Evolutionary conservation across 139 green algal genomes (phyloP), one percentile per base, ranked within the genome.

Genomic region (Limnomonas spitsbergensis): DNA sequence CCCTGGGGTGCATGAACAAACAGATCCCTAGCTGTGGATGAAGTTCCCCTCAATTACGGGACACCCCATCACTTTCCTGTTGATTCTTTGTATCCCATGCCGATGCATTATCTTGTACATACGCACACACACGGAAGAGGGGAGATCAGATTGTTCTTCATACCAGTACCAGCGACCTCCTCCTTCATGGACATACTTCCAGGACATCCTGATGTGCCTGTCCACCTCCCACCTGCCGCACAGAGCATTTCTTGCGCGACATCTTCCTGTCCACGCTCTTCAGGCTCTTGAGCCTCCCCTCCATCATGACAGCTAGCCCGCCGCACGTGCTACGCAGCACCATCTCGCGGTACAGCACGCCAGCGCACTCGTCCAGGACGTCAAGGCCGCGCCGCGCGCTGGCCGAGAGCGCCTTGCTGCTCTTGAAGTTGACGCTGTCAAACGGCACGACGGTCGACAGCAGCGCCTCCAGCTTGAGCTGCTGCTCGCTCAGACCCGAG

Each of bases 181-280:
- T n/a, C n/a, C n/a, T n/a, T n/a, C n/a, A n/a, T n/a, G n/a, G n/a
- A n/a, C n/a, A n/a, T n/a, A n/a, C n/a, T n/a, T n/a, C n/a, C n/a
- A n/a, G n/a, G n/a, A n/a, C n/a, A n/a, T n/a, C n/a, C n/a, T n/a
- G n/a, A n/a, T n/a, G n/a, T n/a, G n/a, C n/a, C n/a, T n/a, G n/a
- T n/a, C n/a, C n/a, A n/a, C n/a, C n/a, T n/a, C n/a, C 7, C 61
- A 72, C 61, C 61, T 72, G 61, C 29, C 37, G 14, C 69, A 76
- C 37, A 7, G 35, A 42, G 69, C 93, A 87, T 2, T 78, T 68
- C 85, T 98, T 98, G 40, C 91, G 86, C 6, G 82, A 71, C 94
- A 98, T 97, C 91, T 99, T 99, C 52, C 75, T 81, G 76, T 94
- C 81, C 24, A 91, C 91, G 66, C 83, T 92, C 83, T 95, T 91